Evolutionary conservation across 1,139 yeast species (phyloP), one percentile per base, ranked within the genome.

Genomic region (Blastobotrys illinoisensis): DNA sequence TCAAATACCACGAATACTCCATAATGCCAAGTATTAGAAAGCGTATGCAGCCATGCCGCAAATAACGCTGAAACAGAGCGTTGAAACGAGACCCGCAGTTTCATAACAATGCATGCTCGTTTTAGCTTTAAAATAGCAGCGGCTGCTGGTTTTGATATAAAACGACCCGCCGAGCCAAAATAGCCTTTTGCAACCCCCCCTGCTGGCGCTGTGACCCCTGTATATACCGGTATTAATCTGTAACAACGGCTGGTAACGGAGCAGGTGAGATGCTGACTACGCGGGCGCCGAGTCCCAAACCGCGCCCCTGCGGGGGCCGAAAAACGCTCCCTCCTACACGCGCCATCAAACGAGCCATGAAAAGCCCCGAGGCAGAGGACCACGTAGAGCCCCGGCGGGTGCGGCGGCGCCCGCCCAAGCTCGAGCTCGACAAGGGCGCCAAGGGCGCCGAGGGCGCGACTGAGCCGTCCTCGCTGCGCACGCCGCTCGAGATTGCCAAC

Each of bases 401-500:
- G 14, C 23, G 23, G 14, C 46, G 51, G 36, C 58, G 64, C 19
- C 60, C 63, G 9, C 62, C 63, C n/a, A 48, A 50, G 46, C 62
- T 60, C 28, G 61, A 59, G 50, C 55, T 61, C 36, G 51, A 52
- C 24, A 43, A 53, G 26, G 45, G 45, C 51, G 18, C 47, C n/a
- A n/a, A n/a, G 50, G 50, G 50, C 48, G 18, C 49, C 51, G 24
- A 55, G 49, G 44, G 40, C 6, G 14, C 28, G 14, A 19, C 49
- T 16, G 36, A 51, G 44, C 20, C 55, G 36, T 46, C 32, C 54
- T 57, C 46, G 50, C 21, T 44, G 14, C 46, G 66, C 46, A 68
- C 72, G 5, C 72, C 72, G 3, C 67, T 65, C 49, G 72, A 68
- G 36, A 62, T 68, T 40, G 70, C 68, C 21, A 67, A 67, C 48